Evolutionary conservation across 2,329 filamentous ascomycete species (phyloP), one percentile per base, ranked within the genome.

Genomic region (Sclerotinia trifoliorum): DNA sequence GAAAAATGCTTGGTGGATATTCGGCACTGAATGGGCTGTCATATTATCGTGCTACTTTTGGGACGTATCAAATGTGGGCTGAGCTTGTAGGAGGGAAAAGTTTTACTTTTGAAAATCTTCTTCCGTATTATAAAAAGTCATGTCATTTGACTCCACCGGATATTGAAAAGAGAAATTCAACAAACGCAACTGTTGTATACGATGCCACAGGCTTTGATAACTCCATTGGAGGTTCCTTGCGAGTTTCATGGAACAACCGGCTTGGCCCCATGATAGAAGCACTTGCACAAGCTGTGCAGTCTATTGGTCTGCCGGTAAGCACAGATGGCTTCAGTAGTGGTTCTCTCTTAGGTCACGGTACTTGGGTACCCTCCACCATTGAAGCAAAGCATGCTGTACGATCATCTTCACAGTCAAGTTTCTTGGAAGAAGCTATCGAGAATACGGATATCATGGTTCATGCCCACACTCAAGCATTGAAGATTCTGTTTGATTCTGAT

Each of bases 81-180:
- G 73, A 78, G 46, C 70, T 78, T 6, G 76, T 79, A 0, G 78
- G 77, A 4, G 82, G 85, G 64, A 62, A 79, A 0, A 74, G 77
- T 1, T 86, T 83, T 78, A 80, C 79, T 69, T 83, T 82, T 66
- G 75, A 82, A 5, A 79, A 79, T 15, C 77, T 85, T 48, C 76
- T 81, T 24, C 81, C 80, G 1, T 86, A 82, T 74, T 79, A 83
- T 65, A 75, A 75, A 54, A 82, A 80, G 68, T 72, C 70, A 46
- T 67, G 71, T 21, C 66, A 63, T 8, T 69, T 71, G 66, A 72
- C 71, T 35, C 65, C 68, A 24, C 78, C 77, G 3, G 15, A 65
- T 65, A 76, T 77, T 48, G 11, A 32, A 13, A 66, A 61, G 48
- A 39, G 65, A 24, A 56, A 76, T 64, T 46, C 48, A 10, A 24